Conservation (phyloP, 768 basidiomycete species). For the Lyophyllum decastes region DNA sequence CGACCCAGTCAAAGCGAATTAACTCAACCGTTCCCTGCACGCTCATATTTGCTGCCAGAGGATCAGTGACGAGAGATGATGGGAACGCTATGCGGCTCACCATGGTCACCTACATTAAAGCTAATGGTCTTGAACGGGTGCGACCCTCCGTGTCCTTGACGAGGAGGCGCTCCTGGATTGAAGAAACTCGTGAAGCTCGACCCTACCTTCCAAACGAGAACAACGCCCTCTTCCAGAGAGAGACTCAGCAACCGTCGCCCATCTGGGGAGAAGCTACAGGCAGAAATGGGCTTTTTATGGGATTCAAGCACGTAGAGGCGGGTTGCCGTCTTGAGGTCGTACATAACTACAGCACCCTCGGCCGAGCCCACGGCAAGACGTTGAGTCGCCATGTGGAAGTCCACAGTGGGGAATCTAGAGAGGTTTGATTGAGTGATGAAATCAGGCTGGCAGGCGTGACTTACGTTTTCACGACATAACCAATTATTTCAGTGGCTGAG, state of each 20-base stretch:
- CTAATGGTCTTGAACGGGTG: constrained; percentile 87
- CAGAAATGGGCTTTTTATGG: constrained; percentile 78
- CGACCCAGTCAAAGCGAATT: constrained; percentile 83
- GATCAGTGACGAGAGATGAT: background rate
- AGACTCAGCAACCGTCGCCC: constrained; percentile 87
- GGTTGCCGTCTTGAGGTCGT: constrained; percentile 94
- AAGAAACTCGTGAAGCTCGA: constrained; percentile 88
- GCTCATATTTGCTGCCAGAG: constrained; percentile 36
- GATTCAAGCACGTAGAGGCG: constrained; percentile 94
- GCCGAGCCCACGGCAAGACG: constrained; percentile 90
- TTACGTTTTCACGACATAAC: constrained; percentile 92
- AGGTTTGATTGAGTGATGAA: background rate
- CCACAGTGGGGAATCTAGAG: constrained; percentile 85
- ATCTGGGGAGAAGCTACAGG: constrained; percentile 92
- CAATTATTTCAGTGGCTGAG: constrained; percentile 91
- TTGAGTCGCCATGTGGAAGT: constrained; percentile 87
- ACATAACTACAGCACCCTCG: constrained; percentile 94
- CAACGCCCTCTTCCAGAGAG: constrained; percentile 80
- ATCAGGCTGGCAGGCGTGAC: constrained; percentile 20
- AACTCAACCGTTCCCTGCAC: constrained; percentile 65
- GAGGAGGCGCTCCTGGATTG: constrained; percentile 86
- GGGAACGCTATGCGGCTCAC: constrained; percentile 40
- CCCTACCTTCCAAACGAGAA: constrained; percentile 96
- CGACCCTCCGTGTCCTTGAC: constrained; percentile 81
- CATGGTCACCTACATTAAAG: constrained; percentile 84